phyloP scores from a whole-genome alignment of 306 rosid genomes.

The Citrullus mucosospermus region DNA sequence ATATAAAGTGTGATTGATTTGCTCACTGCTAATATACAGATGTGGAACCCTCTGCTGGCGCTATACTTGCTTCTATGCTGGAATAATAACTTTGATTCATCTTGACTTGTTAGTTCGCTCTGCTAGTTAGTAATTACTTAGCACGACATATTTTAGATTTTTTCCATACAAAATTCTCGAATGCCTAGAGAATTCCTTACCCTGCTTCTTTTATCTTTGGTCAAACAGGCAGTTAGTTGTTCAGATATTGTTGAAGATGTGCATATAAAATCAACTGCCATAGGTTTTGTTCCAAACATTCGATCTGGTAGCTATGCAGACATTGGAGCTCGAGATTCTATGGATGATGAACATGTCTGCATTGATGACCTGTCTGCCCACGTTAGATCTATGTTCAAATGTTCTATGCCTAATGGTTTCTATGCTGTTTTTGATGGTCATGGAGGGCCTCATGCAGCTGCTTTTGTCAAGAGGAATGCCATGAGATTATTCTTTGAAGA shows the following conservation, averaged over 20 bases:
- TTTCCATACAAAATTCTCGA: neutral
- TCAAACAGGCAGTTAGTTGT: constrained; percentile 44
- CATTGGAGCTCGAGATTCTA: constrained; percentile 54
- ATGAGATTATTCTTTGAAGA: constrained; percentile 73
- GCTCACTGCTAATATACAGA: neutral
- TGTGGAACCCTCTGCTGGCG: neutral
- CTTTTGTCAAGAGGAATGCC: constrained; percentile 65
- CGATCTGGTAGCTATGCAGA: constrained; percentile 71
- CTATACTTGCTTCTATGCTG: neutral
- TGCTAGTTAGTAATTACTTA: neutral
- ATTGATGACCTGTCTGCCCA: constrained; percentile 71
- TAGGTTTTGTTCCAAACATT: constrained; percentile 42
- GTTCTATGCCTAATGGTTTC: constrained; percentile 47
- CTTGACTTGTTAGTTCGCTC: neutral
- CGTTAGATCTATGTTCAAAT: constrained; percentile 39
- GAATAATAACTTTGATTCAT: too few relatives aligned
- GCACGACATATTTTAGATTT: neutral
- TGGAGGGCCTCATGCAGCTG: constrained; percentile 86
- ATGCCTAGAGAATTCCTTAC: neutral
- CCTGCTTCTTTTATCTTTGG: neutral
- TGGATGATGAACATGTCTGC: constrained; percentile 83
- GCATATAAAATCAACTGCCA: constrained; percentile 27
- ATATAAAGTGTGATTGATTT: neutral
- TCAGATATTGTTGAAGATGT: constrained; percentile 33
- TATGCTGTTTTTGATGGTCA: constrained; percentile 95